Base-by-base conservation (phyloP, 306 rosid genomes). In the Echinosophora koreensis region DNA sequence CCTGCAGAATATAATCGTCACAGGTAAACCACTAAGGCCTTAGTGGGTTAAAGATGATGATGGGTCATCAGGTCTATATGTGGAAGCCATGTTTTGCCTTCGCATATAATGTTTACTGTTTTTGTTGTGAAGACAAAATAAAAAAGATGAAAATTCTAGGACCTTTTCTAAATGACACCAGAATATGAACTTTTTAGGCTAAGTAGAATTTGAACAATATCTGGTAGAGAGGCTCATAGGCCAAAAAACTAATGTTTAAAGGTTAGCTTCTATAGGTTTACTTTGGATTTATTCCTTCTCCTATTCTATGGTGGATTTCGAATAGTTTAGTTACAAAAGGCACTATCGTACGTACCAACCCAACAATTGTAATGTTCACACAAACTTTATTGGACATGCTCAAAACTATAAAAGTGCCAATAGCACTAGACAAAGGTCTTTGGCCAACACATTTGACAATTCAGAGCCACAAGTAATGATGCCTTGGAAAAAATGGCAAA, bases 41-140 rank as follows among this genome's bases (percentile, higher is more conserved):
- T 83, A 42, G 85, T 87, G 90, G 83, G 32, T 69, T 76, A 78
- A 84, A 86, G 83, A 78, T 80, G 77, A 86, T 84, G 88, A 88
- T 73, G 73, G 80, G 57, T 79, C 89, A 68, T 76, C 22, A 47
- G 5, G 46, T 54, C 35, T 77, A 51, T 32, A 42, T 73, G 88
- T 80, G 90, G 90, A 84, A 76, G 82, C 88, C 93, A 90, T 87
- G 44, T 73, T 79, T 51, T 79, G 77, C 51, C 58, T 66, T 39
- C 11, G 49, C 66, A 62, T 61, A 61, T 77, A 57, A 77, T 55
- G 37, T 66, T 77, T 28, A 52, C 79, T 72, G 54, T 77, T 84
- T 78, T 63, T 46, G 49, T 73, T 8, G 32, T 47, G 68, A 73
- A 44, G 73, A 71, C 39, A 71, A 69, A 79, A 80, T 60, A 27